Evolutionary conservation across 805 yeast genomes (phyloP).

Genomic region (Candida bentonensis): DNA sequence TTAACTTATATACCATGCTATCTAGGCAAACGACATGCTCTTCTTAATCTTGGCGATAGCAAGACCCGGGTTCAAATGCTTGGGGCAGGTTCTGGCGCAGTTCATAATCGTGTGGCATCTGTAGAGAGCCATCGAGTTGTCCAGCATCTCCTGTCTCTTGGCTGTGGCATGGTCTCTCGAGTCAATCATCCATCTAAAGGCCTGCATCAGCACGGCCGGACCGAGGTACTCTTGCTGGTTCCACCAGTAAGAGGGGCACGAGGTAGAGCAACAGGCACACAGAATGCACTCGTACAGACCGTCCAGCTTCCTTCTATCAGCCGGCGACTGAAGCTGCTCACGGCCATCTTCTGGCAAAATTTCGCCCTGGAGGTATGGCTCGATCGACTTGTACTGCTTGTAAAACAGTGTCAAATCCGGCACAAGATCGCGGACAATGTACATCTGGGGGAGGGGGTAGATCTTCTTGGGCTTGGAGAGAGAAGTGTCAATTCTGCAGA

Average conservation of each 20-base stretch:
- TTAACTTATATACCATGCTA: no score
- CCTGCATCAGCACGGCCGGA: constrained; percentile 98
- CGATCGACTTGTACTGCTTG: constrained; percentile 95
- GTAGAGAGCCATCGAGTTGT: constrained; percentile 94
- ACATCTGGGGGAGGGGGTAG: constrained; percentile 97
- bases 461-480: constrained; percentile 63
- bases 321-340: constrained; percentile 83
- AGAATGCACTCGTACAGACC: constrained; percentile 95
- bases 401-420: constrained; percentile 97
- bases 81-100: constrained; percentile 96
- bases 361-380: constrained; percentile 86
- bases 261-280: constrained; percentile 97
- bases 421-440: constrained; percentile 89
- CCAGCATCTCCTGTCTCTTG: constrained; percentile 74
- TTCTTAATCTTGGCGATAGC: constrained; percentile 97
- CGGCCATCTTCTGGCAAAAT: constrained; percentile 74
- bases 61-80: constrained; percentile 94
- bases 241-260: constrained; percentile 99
- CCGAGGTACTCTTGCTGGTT: constrained; percentile 97
- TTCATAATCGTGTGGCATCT: constrained; percentile 99
- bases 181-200: constrained; percentile 97
- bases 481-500: constrained; percentile 84
- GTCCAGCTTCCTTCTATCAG: constrained; percentile 89
- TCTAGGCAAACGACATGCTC: constrained; percentile 58
- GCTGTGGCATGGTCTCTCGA: constrained; percentile 85